These are phyloP conservation scores for Penicillium hordei DNA, from an alignment of 2,329 filamentous ascomycete species.

Conservation along the genomic window DNA sequence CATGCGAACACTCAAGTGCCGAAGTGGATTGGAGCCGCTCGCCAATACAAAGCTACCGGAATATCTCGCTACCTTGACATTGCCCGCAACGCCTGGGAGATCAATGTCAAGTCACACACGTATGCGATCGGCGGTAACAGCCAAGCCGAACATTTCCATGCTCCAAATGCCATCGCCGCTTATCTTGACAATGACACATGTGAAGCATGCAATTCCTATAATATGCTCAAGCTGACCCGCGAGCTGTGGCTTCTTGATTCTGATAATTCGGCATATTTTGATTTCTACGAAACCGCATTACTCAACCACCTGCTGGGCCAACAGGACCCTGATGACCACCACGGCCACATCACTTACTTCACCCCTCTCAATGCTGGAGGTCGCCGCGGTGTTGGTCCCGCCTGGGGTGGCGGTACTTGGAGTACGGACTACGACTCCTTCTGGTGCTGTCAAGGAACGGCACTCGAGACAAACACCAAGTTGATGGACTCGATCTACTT, in stretches of 20 bases:
- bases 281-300: slow-evolving; percentile 49
- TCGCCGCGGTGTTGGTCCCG: slow-evolving; percentile 51
- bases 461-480: slow-evolving; percentile 56
- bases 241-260: slow-evolving; percentile 52
- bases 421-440: slow-evolving; percentile 54
- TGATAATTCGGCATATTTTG: slow-evolving; percentile 48
- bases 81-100: slow-evolving; percentile 51
- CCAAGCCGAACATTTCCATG: slow-evolving; percentile 54
- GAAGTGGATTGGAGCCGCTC: too few species aligned
- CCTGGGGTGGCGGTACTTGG: slow-evolving; percentile 57
- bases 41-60: too few species aligned
- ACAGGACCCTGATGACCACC: slow-evolving; percentile 17
- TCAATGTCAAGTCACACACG: slow-evolving; percentile 49
- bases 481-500: slow-evolving; percentile 56
- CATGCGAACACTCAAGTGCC: too few species aligned
- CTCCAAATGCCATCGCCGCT: slow-evolving; percentile 48
- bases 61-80: slow-evolving; percentile 33
- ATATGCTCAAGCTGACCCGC: slow-evolving; percentile 58
- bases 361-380: slow-evolving; percentile 51
- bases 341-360: slow-evolving; percentile 57
- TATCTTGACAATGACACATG: slow-evolving; percentile 49
- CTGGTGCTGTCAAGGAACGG: slow-evolving; percentile 57
- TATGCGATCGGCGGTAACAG: slow-evolving; percentile 56
- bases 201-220: slow-evolving; percentile 57
- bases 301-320: slow-evolving; percentile 2